These are phyloP conservation scores for Elaeis guineensis DNA, from an alignment of 176 grass and related monocot species.

Conservation along the genomic window DNA sequence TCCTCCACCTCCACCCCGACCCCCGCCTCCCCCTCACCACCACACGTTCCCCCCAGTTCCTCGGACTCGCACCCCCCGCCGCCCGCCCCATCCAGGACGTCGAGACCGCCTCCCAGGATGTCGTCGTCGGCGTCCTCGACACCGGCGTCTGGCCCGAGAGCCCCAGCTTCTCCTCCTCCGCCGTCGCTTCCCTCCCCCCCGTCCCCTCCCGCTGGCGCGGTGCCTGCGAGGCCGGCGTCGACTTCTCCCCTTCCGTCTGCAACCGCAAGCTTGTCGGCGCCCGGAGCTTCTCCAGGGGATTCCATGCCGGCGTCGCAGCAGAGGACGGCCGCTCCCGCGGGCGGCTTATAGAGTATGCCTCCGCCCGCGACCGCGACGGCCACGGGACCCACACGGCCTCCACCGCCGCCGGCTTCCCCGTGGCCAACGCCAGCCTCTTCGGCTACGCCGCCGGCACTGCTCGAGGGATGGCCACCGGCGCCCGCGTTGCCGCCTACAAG, in stretches of 20 bases:
- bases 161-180: conserved; percentile 46
- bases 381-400: conserved; percentile 91
- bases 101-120: conserved; percentile 60
- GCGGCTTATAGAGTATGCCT: conserved; percentile 33
- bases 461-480: conserved; percentile 71
- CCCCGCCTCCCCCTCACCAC: conserved; percentile 55
- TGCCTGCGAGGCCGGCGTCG: conserved; percentile 72
- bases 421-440: conserved; percentile 80
- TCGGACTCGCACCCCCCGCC: conserved; percentile 35
- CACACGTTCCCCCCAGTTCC: conserved; percentile 71
- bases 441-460: conserved; percentile 84
- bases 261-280: conserved; percentile 79
- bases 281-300: conserved; percentile 75
- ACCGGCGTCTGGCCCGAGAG: conserved; percentile 91
- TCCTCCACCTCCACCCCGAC: conserved; percentile 65
- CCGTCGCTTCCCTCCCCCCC: conserved; percentile 34
- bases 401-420: conserved; percentile 51
- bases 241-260: conserved; percentile 57
- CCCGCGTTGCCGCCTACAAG: conserved; percentile 86
- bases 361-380: conserved; percentile 72
- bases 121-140: conserved; percentile 77
- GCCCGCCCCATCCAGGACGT: conserved; percentile 24
- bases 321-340: conserved; percentile 12
- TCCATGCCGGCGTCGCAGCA: conserved; percentile 24
- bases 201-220: conserved; percentile 63